phyloP scores from a whole-genome alignment of 2,329 filamentous ascomycete species.

The Eutypella sp. region DNA sequence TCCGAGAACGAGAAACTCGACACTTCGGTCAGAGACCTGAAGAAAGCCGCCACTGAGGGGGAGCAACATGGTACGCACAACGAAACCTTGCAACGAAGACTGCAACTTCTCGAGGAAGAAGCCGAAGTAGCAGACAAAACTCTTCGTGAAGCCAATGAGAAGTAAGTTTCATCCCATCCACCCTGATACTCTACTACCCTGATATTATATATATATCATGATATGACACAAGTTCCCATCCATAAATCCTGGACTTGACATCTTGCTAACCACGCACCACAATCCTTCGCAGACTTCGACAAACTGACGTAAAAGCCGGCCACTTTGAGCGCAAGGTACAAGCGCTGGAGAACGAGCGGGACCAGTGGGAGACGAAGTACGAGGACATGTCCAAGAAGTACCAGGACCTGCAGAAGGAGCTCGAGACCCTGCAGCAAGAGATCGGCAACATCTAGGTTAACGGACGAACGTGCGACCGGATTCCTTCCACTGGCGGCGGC shows the following conservation, averaged over 20 bases:
- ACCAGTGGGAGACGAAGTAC: conserved; percentile 96
- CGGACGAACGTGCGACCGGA: background rate
- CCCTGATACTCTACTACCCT: background rate
- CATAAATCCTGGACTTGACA: too few species aligned
- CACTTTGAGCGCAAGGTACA: conserved; percentile 99
- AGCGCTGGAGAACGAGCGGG: conserved; percentile 84
- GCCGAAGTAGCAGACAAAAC: conserved; percentile 95
- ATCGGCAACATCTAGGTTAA: conserved; percentile 80
- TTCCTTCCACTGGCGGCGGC: background rate
- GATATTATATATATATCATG: too few species aligned
- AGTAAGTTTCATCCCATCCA: conserved; percentile 78
- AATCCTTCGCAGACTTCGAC: conserved; percentile 69
- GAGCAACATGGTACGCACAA: conserved; percentile 81
- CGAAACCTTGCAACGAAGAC: conserved; percentile 83
- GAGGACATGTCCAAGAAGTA: conserved; percentile 97
- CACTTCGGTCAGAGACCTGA: conserved; percentile 74
- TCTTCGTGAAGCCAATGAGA: conserved; percentile 94
- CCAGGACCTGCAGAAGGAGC: conserved; percentile 70
- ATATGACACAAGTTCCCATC: too few species aligned
- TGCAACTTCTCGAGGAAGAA: conserved; percentile 97
- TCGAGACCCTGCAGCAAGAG: conserved; percentile 77
- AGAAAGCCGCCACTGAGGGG: conserved; percentile 79
- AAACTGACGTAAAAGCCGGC: conserved; percentile 98
- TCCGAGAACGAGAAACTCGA: conserved; percentile 90
- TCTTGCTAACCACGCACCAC: background rate